These are phyloP conservation scores for Mucor ambiguus DNA, from an alignment of 371 early-diverging fungal species.

Conservation along the genomic window DNA sequence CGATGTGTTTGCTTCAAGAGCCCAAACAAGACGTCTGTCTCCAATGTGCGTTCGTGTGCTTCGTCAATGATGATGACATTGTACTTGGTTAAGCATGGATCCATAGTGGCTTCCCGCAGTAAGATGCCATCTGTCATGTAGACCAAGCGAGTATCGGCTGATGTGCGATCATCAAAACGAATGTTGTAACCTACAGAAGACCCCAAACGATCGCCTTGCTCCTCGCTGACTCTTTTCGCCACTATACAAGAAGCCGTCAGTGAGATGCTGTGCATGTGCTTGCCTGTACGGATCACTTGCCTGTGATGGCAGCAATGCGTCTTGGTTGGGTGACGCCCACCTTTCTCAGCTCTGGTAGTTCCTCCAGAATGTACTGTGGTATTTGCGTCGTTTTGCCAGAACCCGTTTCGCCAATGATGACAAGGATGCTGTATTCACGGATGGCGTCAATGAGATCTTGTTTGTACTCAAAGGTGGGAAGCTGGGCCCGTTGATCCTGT, in stretches of 20 bases:
- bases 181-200: slow-evolving; percentile 83
- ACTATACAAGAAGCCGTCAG: slow-evolving; percentile 45
- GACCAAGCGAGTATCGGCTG: slow-evolving; percentile 67
- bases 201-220: slow-evolving; percentile 64
- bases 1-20: slow-evolving; percentile 68
- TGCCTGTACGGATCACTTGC: slow-evolving; percentile 17
- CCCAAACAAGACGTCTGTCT: slow-evolving; percentile 94
- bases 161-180: slow-evolving; percentile 76
- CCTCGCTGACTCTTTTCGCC: slow-evolving; percentile 82
- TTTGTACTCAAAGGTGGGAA: slow-evolving; percentile 55
- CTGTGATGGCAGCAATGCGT: slow-evolving; percentile 91
- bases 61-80: slow-evolving; percentile 88
- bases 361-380: slow-evolving; percentile 85
- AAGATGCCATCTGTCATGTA: slow-evolving; percentile 96
- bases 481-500: slow-evolving; percentile 31
- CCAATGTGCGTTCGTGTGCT: slow-evolving; percentile 94
- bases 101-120: slow-evolving; percentile 73
- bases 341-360: slow-evolving; percentile 50
- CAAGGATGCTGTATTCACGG: slow-evolving; percentile 59
- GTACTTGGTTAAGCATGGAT: slow-evolving; percentile 65
- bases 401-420: slow-evolving; percentile 88
- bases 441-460: slow-evolving; percentile 71
- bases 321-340: slow-evolving; percentile 80
- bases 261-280: too few relatives aligned
- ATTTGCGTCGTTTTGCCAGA: slow-evolving; percentile 94